A percentile compares a stretch with the other conserved stretches of the same genome.
These are phyloP conservation scores for Vitellaria paradoxa DNA, from an alignment of 179 eudicot species.

Conservation along the genomic window DNA sequence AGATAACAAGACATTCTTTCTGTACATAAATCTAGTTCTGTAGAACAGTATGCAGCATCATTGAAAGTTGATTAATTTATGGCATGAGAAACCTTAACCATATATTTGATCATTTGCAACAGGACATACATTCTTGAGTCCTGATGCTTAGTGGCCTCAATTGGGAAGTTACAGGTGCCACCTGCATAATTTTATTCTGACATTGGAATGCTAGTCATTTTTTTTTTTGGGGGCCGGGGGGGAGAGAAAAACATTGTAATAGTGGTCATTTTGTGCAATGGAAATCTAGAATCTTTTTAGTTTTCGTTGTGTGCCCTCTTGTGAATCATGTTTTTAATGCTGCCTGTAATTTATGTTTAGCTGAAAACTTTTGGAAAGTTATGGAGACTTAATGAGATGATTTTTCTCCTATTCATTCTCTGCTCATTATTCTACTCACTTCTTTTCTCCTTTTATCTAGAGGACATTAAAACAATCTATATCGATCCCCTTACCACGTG, in stretches of 20 bases:
- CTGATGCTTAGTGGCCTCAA: background rate
- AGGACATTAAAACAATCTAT: background rate
- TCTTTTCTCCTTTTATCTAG: background rate
- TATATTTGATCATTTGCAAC: background rate
- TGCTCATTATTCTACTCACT: background rate
- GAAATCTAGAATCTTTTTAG: background rate
- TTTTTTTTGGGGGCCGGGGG: too few relatives aligned
- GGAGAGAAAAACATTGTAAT: background rate
- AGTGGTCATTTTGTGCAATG: background rate
- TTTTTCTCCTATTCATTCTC: background rate
- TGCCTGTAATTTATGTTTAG: background rate
- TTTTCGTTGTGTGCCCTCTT: background rate
- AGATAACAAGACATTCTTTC: background rate
- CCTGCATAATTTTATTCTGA: background rate
- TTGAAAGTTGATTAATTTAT: slow-evolving; percentile 2
- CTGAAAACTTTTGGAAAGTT: background rate
- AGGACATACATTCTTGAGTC: background rate
- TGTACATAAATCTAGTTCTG: slow-evolving; percentile 4
- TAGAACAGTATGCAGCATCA: background rate
- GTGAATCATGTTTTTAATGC: background rate
- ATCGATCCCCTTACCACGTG: background rate
- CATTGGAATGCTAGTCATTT: background rate
- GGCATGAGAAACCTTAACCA: background rate
- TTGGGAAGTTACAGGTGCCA: background rate
- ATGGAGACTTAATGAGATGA: background rate